These are phyloP conservation scores for Rhizomucor miehei DNA, from an alignment of 371 early-diverging fungal species.

Conservation along the genomic window DNA sequence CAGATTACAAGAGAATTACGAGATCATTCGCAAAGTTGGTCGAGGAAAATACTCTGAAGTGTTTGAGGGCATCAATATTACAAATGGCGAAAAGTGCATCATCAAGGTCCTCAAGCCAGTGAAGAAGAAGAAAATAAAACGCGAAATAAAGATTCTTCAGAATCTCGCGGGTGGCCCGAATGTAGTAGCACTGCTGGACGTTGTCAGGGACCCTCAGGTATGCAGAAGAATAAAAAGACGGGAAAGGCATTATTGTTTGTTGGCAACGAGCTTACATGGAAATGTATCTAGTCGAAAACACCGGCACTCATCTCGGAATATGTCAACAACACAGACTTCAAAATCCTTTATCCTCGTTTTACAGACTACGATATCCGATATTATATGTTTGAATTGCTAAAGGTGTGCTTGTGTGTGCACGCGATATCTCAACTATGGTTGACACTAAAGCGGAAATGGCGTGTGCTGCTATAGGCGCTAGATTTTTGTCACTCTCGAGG, in stretches of 20 bases:
- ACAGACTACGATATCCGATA: constrained; percentile 92
- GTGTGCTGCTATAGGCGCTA: constrained; percentile 67
- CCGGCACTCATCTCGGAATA: constrained; percentile 97
- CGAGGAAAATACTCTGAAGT: constrained; percentile 99
- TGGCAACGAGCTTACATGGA: no score
- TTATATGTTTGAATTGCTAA: constrained; percentile 96
- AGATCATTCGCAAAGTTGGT: constrained; percentile 95
- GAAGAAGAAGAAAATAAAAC: constrained; percentile 99
- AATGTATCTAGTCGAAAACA: constrained; percentile 68
- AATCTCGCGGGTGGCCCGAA: constrained; percentile 95
- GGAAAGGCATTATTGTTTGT: background rate
- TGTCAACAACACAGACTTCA: constrained; percentile 81
- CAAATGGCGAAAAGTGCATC: constrained; percentile 81
- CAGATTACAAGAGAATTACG: constrained; percentile 88
- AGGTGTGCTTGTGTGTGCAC: constrained; percentile 43
- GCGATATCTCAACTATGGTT: background rate
- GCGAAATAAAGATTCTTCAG: constrained; percentile 99
- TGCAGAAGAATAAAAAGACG: background rate
- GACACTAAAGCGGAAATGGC: background rate
- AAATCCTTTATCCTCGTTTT: constrained; percentile 69
- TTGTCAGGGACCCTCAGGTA: constrained; percentile 96
- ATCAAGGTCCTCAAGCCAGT: constrained; percentile 99
- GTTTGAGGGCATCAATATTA: constrained; percentile 93
- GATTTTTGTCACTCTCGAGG: constrained; percentile 99
- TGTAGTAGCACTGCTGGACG: constrained; percentile 92